These are phyloP conservation scores for Coemansia sp. DNA, from an alignment of 192 early-diverging fungal genomes.

Conservation along the genomic window DNA sequence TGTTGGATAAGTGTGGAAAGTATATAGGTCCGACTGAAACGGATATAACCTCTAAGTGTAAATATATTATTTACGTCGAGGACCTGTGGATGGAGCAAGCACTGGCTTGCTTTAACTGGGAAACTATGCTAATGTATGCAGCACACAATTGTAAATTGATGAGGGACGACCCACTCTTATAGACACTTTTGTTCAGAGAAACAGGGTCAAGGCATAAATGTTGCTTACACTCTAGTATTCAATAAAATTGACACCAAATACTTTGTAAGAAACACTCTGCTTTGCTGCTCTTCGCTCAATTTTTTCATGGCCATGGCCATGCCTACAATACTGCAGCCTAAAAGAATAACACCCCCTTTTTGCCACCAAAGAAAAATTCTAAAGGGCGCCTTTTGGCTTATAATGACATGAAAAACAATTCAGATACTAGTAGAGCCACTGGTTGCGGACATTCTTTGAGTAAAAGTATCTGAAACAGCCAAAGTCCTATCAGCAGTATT, in stretches of 20 bases:
- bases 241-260: background rate
- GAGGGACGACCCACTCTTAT: background rate
- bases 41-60: background rate
- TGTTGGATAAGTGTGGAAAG: background rate
- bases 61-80: background rate
- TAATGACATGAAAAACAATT: too few relatives aligned
- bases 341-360: too few relatives aligned
- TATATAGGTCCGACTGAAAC: background rate
- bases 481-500: too few relatives aligned
- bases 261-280: too few relatives aligned
- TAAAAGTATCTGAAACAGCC: too few relatives aligned
- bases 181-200: too few relatives aligned
- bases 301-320: background rate
- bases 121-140: background rate
- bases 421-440: too few relatives aligned
- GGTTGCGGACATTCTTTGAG: too few relatives aligned
- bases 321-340: too few relatives aligned
- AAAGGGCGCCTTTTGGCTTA: too few relatives aligned
- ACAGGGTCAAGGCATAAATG: too few relatives aligned
- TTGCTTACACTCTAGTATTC: background rate
- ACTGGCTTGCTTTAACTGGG: background rate
- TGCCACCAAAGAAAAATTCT: too few relatives aligned
- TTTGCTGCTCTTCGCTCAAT: background rate
- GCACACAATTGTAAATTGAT: background rate
- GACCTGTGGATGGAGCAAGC: background rate